Evolutionary conservation across 176 grass and related monocot species (phyloP).

Genomic region (Juncus inflexus): DNA sequence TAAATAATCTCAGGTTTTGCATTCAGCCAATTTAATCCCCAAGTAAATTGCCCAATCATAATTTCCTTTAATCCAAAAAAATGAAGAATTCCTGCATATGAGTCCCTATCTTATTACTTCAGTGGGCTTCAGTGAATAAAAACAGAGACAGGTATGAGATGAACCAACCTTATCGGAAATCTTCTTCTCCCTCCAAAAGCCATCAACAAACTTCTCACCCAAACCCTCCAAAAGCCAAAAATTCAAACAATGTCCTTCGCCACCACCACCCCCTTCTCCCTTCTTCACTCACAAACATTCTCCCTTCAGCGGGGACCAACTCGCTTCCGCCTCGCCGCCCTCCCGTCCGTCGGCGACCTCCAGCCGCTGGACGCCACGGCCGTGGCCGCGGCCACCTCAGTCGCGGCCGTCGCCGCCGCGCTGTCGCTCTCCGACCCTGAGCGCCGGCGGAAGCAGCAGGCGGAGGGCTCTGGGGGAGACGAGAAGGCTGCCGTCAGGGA

Average conservation of each 20-base stretch:
- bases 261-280: constrained; percentile 34
- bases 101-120: no score
- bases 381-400: constrained; percentile 40
- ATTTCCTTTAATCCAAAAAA: no score
- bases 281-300: constrained; percentile 10
- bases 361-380: constrained; percentile 38
- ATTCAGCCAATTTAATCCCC: no score
- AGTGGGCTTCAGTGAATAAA: no score
- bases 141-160: no score
- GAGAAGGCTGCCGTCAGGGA: constrained; percentile 86
- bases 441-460: constrained; percentile 51
- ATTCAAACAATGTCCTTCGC: constrained; percentile 51
- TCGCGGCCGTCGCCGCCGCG: constrained; percentile 30
- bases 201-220: constrained; percentile 29
- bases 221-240: constrained; percentile 1
- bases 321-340: constrained; percentile 22
- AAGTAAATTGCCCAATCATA: no score
- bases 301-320: constrained; percentile 1
- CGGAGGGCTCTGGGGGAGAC: constrained; percentile 61
- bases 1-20: no score
- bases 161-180: constrained; percentile 59
- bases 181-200: constrained; percentile 28
- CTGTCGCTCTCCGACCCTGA: constrained; percentile 72
- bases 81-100: no score
- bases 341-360: constrained; percentile 41